These are phyloP conservation scores for Ophidiomyces ophidiicola DNA, from an alignment of 2,329 filamentous ascomycete species.

Conservation along the genomic window DNA sequence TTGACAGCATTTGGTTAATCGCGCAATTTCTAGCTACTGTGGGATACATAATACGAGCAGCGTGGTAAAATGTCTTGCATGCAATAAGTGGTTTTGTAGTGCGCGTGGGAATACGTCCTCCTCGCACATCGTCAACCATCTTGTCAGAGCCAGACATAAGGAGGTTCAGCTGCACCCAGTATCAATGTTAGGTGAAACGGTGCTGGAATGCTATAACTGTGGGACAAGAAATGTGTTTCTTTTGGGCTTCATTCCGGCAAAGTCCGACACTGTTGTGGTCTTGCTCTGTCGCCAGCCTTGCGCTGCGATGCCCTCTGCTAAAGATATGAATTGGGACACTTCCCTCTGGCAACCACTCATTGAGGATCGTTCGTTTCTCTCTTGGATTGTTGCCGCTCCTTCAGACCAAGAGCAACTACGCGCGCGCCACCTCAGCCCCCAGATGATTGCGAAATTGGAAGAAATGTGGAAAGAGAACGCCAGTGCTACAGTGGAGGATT, in stretches of 20 bases:
- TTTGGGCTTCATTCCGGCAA: conserved; percentile 93
- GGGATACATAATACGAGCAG: conserved; percentile 52
- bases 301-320: conserved; percentile 84
- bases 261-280: conserved; percentile 96
- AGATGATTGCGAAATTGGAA: conserved; percentile 90
- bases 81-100: conserved; percentile 98
- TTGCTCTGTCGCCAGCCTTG: conserved; percentile 93
- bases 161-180: conserved; percentile 93
- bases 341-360: conserved; percentile 96
- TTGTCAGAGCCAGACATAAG: conserved; percentile 94
- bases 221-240: conserved; percentile 98
- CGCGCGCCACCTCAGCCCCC: conserved; percentile 80
- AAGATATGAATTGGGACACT: conserved; percentile 99
- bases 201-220: conserved; percentile 97
- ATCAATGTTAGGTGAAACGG: conserved; percentile 86
- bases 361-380: conserved; percentile 85
- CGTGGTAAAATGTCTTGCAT: conserved; percentile 90
- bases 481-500: conserved; percentile 71
- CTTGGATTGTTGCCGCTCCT: conserved; percentile 82
- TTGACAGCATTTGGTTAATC: neutral
- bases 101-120: conserved; percentile 92
- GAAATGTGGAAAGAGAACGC: conserved; percentile 98
- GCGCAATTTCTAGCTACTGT: conserved; percentile 4
- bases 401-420: conserved; percentile 93
- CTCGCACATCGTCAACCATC: conserved; percentile 95